These are phyloP conservation scores for Domatiomyces globalis DNA, from an alignment of 2,329 filamentous ascomycete species.

Conservation along the genomic window DNA sequence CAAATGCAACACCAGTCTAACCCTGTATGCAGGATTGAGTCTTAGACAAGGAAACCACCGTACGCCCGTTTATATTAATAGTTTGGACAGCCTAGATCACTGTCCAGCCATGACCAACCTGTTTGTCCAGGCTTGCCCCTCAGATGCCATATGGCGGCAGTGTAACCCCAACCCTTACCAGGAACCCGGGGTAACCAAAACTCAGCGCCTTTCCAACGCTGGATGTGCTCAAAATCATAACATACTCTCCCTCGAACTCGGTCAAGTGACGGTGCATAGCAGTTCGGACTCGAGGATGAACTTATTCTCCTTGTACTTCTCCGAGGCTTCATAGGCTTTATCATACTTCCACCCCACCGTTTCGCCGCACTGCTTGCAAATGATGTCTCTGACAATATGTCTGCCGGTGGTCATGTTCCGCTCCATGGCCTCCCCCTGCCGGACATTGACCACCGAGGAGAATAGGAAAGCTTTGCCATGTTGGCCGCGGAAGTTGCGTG, in stretches of 20 bases:
- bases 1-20: too few relatives aligned
- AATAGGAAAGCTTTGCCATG: conserved; percentile 98
- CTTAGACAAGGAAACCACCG: too few relatives aligned
- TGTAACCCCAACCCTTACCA: neutral
- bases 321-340: conserved; percentile 77
- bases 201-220: neutral
- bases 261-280: conserved; percentile 15
- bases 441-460: conserved; percentile 83
- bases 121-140: neutral
- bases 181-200: neutral
- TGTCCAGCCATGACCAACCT: neutral
- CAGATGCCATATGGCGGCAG: neutral
- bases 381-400: conserved; percentile 87
- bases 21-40: too few relatives aligned
- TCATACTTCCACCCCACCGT: conserved; percentile 98
- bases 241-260: neutral
- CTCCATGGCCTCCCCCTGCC: conserved; percentile 66
- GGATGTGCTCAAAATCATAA: neutral
- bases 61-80: neutral
- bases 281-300: conserved; percentile 52
- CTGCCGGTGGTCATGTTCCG: conserved; percentile 96
- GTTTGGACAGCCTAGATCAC: neutral
- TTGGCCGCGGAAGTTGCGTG: conserved; percentile 94
- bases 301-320: conserved; percentile 99
- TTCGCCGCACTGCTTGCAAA: conserved; percentile 78